These are phyloP conservation scores for Esteya vermicola DNA, from an alignment of 2,329 filamentous ascomycete species.

Conservation along the genomic window DNA sequence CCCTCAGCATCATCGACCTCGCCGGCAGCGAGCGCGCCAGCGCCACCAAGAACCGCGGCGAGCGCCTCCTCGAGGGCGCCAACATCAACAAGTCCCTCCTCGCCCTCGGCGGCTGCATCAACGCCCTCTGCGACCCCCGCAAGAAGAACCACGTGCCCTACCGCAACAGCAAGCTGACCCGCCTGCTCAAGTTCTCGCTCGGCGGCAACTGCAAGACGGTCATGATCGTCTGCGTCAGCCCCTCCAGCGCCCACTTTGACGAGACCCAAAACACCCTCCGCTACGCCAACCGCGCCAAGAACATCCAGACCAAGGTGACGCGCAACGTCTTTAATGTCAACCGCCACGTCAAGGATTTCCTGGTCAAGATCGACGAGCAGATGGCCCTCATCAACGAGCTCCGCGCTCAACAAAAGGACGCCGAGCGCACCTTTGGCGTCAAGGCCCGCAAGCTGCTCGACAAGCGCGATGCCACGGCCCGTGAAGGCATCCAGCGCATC, in stretches of 20 bases:
- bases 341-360: slow-evolving; percentile 94
- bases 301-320: slow-evolving; percentile 99
- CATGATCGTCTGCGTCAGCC: slow-evolving; percentile 98
- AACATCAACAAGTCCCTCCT: slow-evolving; percentile 99
- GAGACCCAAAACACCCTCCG: slow-evolving; percentile 96
- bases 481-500: slow-evolving; percentile 68
- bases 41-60: slow-evolving; percentile 90
- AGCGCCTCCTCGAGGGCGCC: slow-evolving; percentile 80
- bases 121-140: slow-evolving; percentile 84
- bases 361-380: slow-evolving; percentile 98
- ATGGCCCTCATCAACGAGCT: slow-evolving; percentile 94
- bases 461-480: slow-evolving; percentile 61
- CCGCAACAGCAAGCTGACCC: slow-evolving; percentile 91
- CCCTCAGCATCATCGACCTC: slow-evolving; percentile 93
- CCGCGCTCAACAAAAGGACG: slow-evolving; percentile 82
- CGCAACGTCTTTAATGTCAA: slow-evolving; percentile 98
- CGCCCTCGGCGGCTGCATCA: slow-evolving; percentile 92
- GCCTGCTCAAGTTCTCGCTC: slow-evolving; percentile 89
- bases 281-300: slow-evolving; percentile 96
- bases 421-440: slow-evolving; percentile 63
- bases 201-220: slow-evolving; percentile 98
- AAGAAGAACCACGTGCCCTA: slow-evolving; percentile 94
- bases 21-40: slow-evolving; percentile 92
- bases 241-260: slow-evolving; percentile 91
- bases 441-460: slow-evolving; percentile 88